Base-by-base conservation (phyloP, 257 asterid genomes). In the Solanum ossicruentum region DNA sequence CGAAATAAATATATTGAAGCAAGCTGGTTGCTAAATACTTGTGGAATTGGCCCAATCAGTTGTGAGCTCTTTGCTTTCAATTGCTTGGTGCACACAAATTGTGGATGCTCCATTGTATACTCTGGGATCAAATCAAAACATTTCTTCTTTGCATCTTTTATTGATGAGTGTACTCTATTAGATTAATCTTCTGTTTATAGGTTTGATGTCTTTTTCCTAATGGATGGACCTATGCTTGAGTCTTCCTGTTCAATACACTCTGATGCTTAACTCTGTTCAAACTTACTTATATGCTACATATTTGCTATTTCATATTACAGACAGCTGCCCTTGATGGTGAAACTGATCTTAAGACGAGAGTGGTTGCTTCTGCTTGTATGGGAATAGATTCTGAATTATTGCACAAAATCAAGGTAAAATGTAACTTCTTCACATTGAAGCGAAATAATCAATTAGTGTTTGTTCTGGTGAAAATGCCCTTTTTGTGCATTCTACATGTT, bases 311-410 rank as follows among this genome's bases (percentile, higher is more conserved):
- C 66, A 28, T 78, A 52, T 75, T 90, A 80, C 82, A 97, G 99
- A 97, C 99, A 84, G 84, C 99, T 85, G 98, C 99, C 65, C 92
- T 97, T 84, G 99, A 97, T 90, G 99, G 99, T 75, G 99, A 97
- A 90, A 97, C 98, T 58, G 98, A 97, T 90, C 94, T 97, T 84
- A 97, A 97, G 94, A 97, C 99, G 70, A 94, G 97, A 89, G 83
- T 88, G 83, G 91, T 93, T 87, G 97, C 99, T 83, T 91, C 98
- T 84, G 94, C 98, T 87, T 97, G 98, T 89, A 93, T 92, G 96
- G 99, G 99, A 85, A 92, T 97, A 88, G 98, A 97, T 92, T 88
- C 88, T 82, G 98, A 97, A 84, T 89, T 97, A 86, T 89, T 97
- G 93, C 99, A 93, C 82, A 95, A 93, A 90, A 91, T 97, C 89